Percentiles rank a stretch among this genome's conserved stretches.
Conservation (phyloP, 331 rosid species). For the Saraca asoca region DNA sequence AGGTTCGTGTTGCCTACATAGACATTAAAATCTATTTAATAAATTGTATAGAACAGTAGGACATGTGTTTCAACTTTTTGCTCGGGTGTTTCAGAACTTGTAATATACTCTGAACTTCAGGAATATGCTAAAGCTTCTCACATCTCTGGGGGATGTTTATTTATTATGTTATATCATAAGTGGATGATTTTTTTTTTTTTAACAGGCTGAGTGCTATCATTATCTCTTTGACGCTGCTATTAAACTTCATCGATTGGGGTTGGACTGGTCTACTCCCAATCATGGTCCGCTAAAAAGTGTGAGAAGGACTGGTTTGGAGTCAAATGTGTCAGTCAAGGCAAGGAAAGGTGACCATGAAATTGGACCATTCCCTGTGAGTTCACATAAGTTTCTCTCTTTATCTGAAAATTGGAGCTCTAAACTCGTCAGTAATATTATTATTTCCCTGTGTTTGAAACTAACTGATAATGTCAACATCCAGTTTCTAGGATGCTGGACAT, state of each 20-base stretch:
- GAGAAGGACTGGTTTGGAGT: slow-evolving; percentile 44
- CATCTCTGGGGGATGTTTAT: slow-evolving; percentile 6
- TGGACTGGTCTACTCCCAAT: slow-evolving; percentile 76
- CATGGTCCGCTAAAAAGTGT: slow-evolving; percentile 69
- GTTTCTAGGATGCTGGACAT: slow-evolving; percentile 16
- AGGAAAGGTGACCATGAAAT: slow-evolving; percentile 45
- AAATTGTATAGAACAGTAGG: too few relatives aligned
- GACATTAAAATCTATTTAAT: neutral
- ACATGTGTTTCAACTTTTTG: too few relatives aligned
- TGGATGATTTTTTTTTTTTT: slow-evolving; percentile 35
- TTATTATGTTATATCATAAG: slow-evolving; percentile 26
- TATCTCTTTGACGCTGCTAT: slow-evolving; percentile 94
- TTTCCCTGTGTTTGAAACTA: slow-evolving; percentile 16
- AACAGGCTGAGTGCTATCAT: slow-evolving; percentile 92
- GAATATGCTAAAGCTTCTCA: neutral
- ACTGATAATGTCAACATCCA: slow-evolving; percentile 7
- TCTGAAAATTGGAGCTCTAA: too few relatives aligned
- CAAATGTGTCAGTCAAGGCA: slow-evolving; percentile 60
- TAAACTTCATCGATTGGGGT: slow-evolving; percentile 82
- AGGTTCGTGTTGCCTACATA: slow-evolving; percentile 56
- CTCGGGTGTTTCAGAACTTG: too few relatives aligned
- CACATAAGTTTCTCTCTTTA: slow-evolving; percentile 25
- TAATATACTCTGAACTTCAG: too few relatives aligned
- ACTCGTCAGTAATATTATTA: neutral
- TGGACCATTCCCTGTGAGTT: slow-evolving; percentile 59